Evolutionary conservation across 495 filamentous ascomycete genomes (phyloP).

Genomic region (Sabuloglossum arenarium): DNA sequence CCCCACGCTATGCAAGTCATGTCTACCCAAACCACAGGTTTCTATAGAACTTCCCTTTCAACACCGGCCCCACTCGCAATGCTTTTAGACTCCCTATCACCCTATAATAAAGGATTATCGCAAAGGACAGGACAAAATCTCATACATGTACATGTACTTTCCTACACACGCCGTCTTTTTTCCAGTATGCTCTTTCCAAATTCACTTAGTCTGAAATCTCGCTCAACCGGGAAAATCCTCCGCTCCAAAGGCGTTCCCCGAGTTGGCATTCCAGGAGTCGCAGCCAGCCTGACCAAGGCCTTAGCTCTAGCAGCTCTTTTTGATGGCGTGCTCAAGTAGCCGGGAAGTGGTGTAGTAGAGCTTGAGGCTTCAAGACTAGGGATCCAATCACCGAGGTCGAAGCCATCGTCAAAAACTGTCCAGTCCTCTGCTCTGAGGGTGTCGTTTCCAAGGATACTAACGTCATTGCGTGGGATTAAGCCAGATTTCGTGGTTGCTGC

Average conservation of each 20-base stretch:
- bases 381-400: conserved; percentile 25
- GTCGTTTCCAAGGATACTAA: background rate
- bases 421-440: background rate
- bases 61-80: too few species aligned
- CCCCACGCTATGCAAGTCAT: background rate
- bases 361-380: conserved; percentile 16
- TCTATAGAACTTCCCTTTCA: background rate
- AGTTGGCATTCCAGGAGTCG: conserved; percentile 28
- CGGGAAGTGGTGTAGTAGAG: conserved; percentile 27
- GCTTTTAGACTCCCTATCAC: too few species aligned
- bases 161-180: background rate
- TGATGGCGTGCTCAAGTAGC: conserved; percentile 33
- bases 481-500: background rate
- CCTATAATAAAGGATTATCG: too few species aligned
- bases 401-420: conserved; percentile 22
- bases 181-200: background rate
- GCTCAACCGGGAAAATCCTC: background rate
- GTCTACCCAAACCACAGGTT: background rate
- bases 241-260: conserved; percentile 23
- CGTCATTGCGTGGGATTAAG: background rate
- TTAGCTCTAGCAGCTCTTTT: conserved; percentile 32
- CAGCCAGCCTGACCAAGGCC: conserved; percentile 27
- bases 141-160: too few species aligned
- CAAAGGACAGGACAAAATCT: too few species aligned
- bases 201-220: background rate